These are phyloP conservation scores for Beauveria sp. DNA, from an alignment of 2,329 filamentous ascomycete genomes.

Conservation along the genomic window DNA sequence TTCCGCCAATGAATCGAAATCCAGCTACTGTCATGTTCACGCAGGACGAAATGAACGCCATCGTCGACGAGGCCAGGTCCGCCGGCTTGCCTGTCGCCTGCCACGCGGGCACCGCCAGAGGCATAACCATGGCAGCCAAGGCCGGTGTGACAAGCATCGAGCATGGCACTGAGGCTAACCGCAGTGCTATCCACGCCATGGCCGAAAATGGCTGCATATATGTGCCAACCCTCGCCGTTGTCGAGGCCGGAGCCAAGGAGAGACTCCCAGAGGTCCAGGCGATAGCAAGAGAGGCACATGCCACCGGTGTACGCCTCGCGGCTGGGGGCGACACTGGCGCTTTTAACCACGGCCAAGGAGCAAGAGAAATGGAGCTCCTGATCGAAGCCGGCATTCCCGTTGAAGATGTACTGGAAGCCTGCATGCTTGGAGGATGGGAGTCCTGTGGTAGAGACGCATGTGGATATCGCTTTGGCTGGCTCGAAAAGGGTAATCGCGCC, in stretches of 20 bases:
- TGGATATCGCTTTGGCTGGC: conserved; percentile 43
- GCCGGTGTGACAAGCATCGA: conserved; percentile 42
- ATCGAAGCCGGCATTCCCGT: conserved; percentile 41
- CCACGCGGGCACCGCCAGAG: conserved; percentile 34
- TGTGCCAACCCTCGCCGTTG: conserved; percentile 44
- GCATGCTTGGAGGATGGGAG: conserved; percentile 47
- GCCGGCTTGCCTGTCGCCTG: conserved; percentile 35
- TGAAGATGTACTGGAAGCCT: conserved; percentile 40
- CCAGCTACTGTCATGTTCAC: conserved; percentile 38
- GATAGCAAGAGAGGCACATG: conserved; percentile 36
- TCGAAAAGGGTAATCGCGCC: conserved; percentile 40
- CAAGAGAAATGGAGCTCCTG: conserved; percentile 47
- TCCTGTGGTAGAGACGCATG: conserved; percentile 45
- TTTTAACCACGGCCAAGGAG: conserved; percentile 45
- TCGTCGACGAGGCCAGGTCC: conserved; percentile 38
- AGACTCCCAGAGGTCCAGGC: conserved; percentile 25
- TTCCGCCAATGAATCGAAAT: conserved; percentile 28
- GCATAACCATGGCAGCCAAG: conserved; percentile 36
- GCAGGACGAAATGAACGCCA: conserved; percentile 41
- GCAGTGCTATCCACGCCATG: conserved; percentile 38
- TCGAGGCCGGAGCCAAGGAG: conserved; percentile 26
- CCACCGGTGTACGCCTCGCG: conserved; percentile 41
- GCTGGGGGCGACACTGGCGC: conserved; percentile 48
- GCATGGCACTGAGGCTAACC: conserved; percentile 32
- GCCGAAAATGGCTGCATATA: conserved; percentile 36